Conservation (phyloP, 345 rosid species). For the Eutrema japonicum region DNA sequence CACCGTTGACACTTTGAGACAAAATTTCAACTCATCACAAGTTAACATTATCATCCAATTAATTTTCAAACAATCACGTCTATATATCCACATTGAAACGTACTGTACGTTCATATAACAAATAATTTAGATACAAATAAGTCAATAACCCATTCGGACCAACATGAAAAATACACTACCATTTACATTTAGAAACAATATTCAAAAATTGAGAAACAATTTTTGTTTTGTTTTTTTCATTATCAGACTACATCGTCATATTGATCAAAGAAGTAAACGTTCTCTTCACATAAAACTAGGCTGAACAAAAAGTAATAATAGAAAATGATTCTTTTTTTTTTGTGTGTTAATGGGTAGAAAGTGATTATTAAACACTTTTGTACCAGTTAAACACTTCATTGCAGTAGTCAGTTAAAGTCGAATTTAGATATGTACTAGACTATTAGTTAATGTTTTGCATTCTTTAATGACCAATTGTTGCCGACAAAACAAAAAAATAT, state of each 20-base stretch:
- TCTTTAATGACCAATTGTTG: background rate
- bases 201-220: background rate
- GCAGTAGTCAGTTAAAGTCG: conserved; percentile 8
- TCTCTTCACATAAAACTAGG: background rate
- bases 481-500: conserved; percentile 9
- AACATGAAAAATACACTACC: background rate
- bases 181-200: background rate
- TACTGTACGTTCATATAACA: background rate
- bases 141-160: background rate
- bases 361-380: too few relatives aligned
- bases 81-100: background rate
- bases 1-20: conserved; percentile 27
- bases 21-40: conserved; percentile 17
- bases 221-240: too few relatives aligned
- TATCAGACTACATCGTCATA: background rate
- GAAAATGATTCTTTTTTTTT: too few relatives aligned
- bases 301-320: too few relatives aligned
- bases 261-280: background rate
- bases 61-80: background rate
- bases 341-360: background rate
- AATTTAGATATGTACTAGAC: background rate
- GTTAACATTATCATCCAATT: background rate
- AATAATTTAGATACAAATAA: background rate
- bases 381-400: too few relatives aligned
- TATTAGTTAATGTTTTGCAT: background rate